Evolutionary conservation across 352 stramenopile species (phyloP).

Genomic region (Globisporangium parvum): DNA sequence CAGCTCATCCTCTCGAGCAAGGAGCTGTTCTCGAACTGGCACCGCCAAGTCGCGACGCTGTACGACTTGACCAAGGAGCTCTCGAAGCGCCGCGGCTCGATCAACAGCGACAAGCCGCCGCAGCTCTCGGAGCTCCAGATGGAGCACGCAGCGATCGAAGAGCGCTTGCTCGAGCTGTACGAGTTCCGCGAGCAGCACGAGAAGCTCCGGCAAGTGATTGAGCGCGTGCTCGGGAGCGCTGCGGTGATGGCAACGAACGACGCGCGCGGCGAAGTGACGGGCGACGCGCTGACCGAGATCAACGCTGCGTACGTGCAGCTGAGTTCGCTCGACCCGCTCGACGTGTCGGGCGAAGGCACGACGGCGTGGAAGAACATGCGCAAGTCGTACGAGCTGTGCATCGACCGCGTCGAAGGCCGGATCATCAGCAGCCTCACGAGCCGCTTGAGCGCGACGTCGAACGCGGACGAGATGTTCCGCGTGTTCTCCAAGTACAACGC

Average conservation of each 20-base stretch:
- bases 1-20: constrained; percentile 68
- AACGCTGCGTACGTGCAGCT: constrained; percentile 87
- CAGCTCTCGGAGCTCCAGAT: constrained; percentile 81
- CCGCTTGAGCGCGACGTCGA: constrained; percentile 80
- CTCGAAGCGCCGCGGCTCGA: constrained; percentile 76
- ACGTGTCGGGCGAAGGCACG: constrained; percentile 80
- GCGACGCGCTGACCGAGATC: constrained; percentile 81
- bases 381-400: constrained; percentile 88
- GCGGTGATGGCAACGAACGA: constrained; percentile 26
- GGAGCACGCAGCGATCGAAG: constrained; percentile 82
- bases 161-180: constrained; percentile 81
- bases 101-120: constrained; percentile 75
- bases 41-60: constrained; percentile 73
- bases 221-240: constrained; percentile 69
- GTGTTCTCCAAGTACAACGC: constrained; percentile 98
- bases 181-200: constrained; percentile 91
- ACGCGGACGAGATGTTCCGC: constrained; percentile 94
- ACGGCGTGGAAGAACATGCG: constrained; percentile 81
- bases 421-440: constrained; percentile 89
- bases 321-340: constrained; percentile 69
- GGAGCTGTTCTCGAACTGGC: constrained; percentile 83
- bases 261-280: constrained; percentile 53
- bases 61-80: constrained; percentile 87
- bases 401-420: constrained; percentile 90
- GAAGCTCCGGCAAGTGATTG: constrained; percentile 85